Evolutionary conservation across 2,329 filamentous ascomycete species (phyloP).

Genomic region (Cladophialophora bantiana): DNA sequence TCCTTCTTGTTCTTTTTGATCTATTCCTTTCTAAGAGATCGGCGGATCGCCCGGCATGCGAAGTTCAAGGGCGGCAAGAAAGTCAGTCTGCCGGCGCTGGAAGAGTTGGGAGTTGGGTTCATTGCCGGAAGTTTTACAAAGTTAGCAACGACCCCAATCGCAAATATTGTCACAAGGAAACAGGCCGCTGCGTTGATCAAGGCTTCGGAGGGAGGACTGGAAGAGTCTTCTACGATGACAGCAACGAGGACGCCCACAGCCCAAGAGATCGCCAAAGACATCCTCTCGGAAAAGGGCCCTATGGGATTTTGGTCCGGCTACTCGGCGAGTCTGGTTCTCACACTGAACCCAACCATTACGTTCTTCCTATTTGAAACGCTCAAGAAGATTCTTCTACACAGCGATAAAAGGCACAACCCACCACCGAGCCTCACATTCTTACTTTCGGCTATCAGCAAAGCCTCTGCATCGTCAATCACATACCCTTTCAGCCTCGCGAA

Average conservation of each 20-base stretch:
- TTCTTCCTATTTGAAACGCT: slow-evolving; percentile 81
- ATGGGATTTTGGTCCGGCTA: slow-evolving; percentile 88
- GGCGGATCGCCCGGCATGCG: slow-evolving; percentile 47
- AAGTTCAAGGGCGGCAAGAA: slow-evolving; percentile 45
- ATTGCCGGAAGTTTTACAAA: slow-evolving; percentile 77
- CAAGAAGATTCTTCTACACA: slow-evolving; percentile 65
- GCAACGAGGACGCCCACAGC: slow-evolving; percentile 51
- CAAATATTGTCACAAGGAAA: slow-evolving; percentile 81
- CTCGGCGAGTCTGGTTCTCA: slow-evolving; percentile 78
- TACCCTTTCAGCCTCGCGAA: slow-evolving; percentile 91
- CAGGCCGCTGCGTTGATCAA: slow-evolving; percentile 70
- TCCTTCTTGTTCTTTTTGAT: slow-evolving; percentile 87
- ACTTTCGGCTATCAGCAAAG: slow-evolving; percentile 79
- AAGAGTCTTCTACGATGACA: slow-evolving; percentile 31
- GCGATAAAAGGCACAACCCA: slow-evolving; percentile 60
- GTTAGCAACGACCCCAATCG: slow-evolving; percentile 78
- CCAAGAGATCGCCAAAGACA: slow-evolving; percentile 67
- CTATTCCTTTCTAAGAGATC: slow-evolving; percentile 66
- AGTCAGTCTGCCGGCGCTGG: slow-evolving; percentile 63
- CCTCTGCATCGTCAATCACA: slow-evolving; percentile 74
- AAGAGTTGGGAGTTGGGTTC: slow-evolving; percentile 77
- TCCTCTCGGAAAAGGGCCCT: slow-evolving; percentile 73
- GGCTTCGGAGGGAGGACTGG: slow-evolving; percentile 37
- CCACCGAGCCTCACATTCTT: slow-evolving; percentile 66
- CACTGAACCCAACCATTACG: slow-evolving; percentile 84